Base-by-base conservation (phyloP, 1,284 basidiomycete species). In the Phellopilus nigrolimitatus region DNA sequence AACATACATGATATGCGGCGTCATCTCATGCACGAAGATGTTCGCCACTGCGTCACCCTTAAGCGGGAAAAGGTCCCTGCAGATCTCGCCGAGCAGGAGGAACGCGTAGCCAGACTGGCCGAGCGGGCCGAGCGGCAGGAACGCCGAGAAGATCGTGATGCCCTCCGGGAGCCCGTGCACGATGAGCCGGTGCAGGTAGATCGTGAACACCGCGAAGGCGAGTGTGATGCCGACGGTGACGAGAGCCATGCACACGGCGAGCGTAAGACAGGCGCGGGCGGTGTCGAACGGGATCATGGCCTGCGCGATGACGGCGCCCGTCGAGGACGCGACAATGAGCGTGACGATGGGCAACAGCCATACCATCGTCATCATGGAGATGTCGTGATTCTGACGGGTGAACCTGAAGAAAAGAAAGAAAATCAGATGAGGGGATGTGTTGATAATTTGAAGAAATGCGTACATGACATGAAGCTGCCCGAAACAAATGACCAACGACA, bases 331-430 rank as follows among this genome's bases (percentile, higher is more conserved):
- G 61, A 91, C 88, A 33, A 86, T 77, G 0, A 83, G 71, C 0
- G 85, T 76, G 2, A 90, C 84, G 6, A 88, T 75, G 0, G 88
- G 89, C 37, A 90, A 75, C 2, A 91, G 68, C 81, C 82, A 85
- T 2, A 72, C 65, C n/a, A 81, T 71, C 0, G 78, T 76, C 70
- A 88, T 76, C 2, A 67, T 62, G 48, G 76, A 68, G 3, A 82
- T 62, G 1, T 76, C 69, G 59, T 88, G 82, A 1, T 68, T 67
- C 31, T 91, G 88, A 6, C 70, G 66, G 0, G 78, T 80, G 52
- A 81, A 75, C 78, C 84, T 87, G 59, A 33, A 7, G 53, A n/a
- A 41, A n/a, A n/a, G n/a, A n/a, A n/a, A 57, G 19, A 13, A 19
- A 27, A 39, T 45, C 17, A 51, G 34, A 49, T 5, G 4, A 12